Evolutionary conservation across 139 green algal species (phyloP).

Genomic region (Micractinium conductrix): DNA sequence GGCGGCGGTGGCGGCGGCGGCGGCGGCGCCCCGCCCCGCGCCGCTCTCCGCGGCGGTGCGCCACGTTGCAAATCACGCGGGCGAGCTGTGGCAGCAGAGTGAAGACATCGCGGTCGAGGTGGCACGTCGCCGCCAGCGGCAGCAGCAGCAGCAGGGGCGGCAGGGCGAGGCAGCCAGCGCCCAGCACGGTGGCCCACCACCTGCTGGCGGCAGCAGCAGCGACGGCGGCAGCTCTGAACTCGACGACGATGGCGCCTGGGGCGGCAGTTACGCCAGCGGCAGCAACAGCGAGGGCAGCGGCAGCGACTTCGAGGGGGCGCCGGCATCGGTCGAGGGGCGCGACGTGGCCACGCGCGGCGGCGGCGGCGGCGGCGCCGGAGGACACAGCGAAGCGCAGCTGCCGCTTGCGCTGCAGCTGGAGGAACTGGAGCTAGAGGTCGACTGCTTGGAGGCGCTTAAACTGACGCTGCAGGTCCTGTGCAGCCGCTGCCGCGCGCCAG

Average conservation of each 20-base stretch:
- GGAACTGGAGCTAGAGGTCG: conserved; percentile 32
- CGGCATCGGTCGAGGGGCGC: not conserved
- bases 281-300: not conserved
- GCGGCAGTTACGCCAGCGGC: not conserved
- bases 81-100: conserved; percentile 26
- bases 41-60: conserved; percentile 18
- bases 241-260: not conserved
- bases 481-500: conserved; percentile 8
- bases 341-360: not conserved
- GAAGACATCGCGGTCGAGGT: conserved; percentile 39
- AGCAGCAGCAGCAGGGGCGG: not conserved
- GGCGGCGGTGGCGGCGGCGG: not conserved
- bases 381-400: conserved; percentile 15
- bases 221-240: not conserved
- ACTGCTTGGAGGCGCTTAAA: conserved; percentile 31
- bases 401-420: conserved; percentile 15
- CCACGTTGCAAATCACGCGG: conserved; percentile 26
- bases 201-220: conserved; percentile 8
- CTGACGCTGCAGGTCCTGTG: conserved; percentile 37
- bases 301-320: not conserved
- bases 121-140: conserved; percentile 4
- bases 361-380: not conserved
- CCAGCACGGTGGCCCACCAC: too few species aligned
- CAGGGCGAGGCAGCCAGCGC: too few species aligned
- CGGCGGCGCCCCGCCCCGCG: not conserved